These are phyloP conservation scores for Litchi chinensis DNA, from an alignment of 345 rosid genomes.

Conservation along the genomic window DNA sequence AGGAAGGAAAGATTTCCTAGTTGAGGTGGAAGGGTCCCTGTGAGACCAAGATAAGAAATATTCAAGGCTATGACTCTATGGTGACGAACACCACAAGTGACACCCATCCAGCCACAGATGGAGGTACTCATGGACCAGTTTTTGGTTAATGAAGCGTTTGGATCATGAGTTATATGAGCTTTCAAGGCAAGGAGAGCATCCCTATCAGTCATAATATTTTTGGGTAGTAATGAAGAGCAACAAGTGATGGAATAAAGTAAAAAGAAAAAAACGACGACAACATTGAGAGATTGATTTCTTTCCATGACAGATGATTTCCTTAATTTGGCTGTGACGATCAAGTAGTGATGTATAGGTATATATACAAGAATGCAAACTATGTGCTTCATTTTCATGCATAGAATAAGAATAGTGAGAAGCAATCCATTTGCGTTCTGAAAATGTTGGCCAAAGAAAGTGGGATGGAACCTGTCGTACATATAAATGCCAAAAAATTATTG, in stretches of 20 bases:
- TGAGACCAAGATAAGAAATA: background rate
- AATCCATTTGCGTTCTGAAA: too few relatives aligned
- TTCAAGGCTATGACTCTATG: background rate
- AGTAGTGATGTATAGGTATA: too few relatives aligned
- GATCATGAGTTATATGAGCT: background rate
- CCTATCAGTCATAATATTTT: background rate
- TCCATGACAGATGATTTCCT: background rate
- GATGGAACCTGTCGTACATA: too few relatives aligned
- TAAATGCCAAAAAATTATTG: too few relatives aligned
- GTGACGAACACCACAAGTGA: too few relatives aligned
- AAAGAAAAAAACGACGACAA: background rate
- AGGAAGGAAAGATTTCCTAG: background rate
- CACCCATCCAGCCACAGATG: too few relatives aligned
- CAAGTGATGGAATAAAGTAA: too few relatives aligned
- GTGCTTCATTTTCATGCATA: too few relatives aligned
- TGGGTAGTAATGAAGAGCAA: background rate
- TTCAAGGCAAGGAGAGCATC: background rate
- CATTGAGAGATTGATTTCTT: background rate
- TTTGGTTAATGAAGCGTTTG: background rate
- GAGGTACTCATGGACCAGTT: background rate
- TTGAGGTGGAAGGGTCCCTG: background rate
- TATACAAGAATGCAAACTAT: too few relatives aligned
- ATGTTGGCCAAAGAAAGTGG: too few relatives aligned
- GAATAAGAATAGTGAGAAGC: too few relatives aligned
- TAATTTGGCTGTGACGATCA: too few relatives aligned